Conservation (phyloP, 73 alveolate genomes). For the Paramecium primaurelia region DNA sequence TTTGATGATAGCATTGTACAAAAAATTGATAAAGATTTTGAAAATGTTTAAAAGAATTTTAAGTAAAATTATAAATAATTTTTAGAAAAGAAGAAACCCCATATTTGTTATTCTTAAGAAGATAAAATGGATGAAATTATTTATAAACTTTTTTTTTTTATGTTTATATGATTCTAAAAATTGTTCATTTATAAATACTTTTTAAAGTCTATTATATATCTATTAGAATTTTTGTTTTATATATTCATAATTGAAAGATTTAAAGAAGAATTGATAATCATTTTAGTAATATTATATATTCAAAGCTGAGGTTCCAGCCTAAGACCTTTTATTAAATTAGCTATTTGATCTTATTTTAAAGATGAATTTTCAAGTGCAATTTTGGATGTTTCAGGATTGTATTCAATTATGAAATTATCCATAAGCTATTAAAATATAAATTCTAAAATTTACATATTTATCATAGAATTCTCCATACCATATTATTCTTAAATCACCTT, state of each 20-base stretch:
- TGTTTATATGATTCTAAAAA: neutral
- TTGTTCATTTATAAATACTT: too few species aligned
- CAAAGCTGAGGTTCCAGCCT: neutral
- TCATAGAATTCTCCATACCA: slow-evolving; percentile 33
- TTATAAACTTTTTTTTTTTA: neutral
- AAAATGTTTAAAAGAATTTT: neutral
- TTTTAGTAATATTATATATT: neutral
- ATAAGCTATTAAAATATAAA: neutral
- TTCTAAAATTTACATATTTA: neutral
- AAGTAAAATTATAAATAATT: neutral
- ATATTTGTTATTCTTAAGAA: neutral
- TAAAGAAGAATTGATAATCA: neutral
- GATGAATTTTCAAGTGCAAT: neutral
- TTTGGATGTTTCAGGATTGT: neutral
- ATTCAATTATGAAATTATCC: neutral
- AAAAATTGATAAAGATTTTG: neutral
- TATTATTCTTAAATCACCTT: neutral
- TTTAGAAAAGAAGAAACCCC: neutral
- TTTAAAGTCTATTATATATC: too few species aligned
- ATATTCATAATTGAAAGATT: too few species aligned
- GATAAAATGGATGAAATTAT: neutral
- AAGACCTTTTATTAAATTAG: neutral
- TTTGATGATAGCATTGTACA: slow-evolving; percentile 24
- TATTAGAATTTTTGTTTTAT: neutral
- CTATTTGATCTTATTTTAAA: neutral